Base-by-base conservation (phyloP, 805 yeast species). In the Clavispora vitiphila region DNA sequence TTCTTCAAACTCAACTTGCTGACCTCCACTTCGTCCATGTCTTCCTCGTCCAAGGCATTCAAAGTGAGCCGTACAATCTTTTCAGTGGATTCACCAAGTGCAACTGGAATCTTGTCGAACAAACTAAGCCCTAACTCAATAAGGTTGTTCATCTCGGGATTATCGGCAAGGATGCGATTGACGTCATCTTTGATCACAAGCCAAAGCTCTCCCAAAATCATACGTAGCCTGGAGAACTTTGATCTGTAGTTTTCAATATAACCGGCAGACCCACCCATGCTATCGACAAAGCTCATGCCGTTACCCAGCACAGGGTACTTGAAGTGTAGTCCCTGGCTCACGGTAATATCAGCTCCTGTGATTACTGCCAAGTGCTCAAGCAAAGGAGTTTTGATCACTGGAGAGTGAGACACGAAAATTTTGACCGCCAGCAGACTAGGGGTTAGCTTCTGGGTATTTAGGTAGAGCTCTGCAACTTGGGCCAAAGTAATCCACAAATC, bases 311-410 rank as follows among this genome's bases (percentile, higher is more conserved):
- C 76, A 1, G 85, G 81, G 57, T 82, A 81, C 42, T 81, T 66
- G 62, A 81, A 81, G 55, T 85, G 91, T 31, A 84, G 57, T 1
- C 87, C 83, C 50, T 83, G 82, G n/a, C 85, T 77, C 5, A 86
- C 59, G 2, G 89, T 81, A 56, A 80, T 81, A 57, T 84, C 90
- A 53, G 85, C 82, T 48, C 81, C 78, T 50, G 84, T 69, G 21
- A 77, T 65, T 29, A 83, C 75, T 29, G 87, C 79, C 44, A 86
- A 58, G 56, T 82, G 87, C 44, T 81, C 83, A 31, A 86, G 58
- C 20, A 85, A 59, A 3, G 86, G 86, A 46, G 83, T 86, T 46
- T 83, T 70, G 23, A 83, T 68, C 1, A 88, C 86, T 4, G 89
- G 79, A 36, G 84, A 80, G 59, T 84, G 88, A 12, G 83, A 67